Conservation (phyloP, 352 stramenopile genomes). For the Pythium folliculosum region DNA sequence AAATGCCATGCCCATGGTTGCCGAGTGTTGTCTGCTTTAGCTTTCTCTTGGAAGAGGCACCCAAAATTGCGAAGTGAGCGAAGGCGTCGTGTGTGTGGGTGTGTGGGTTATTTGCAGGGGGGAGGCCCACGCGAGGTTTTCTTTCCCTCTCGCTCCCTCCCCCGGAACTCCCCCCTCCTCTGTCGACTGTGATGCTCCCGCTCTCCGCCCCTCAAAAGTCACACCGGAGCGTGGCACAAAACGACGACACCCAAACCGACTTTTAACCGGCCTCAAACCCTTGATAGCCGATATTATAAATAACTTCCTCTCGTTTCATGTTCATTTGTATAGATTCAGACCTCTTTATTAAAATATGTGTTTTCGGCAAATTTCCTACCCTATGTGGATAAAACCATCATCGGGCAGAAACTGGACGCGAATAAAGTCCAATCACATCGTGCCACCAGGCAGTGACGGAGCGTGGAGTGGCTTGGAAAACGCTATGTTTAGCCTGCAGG, state of each 20-base stretch:
- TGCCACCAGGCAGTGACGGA: constrained; percentile 21
- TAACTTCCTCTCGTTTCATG: neutral
- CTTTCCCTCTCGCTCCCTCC: constrained; percentile 23
- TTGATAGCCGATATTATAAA: constrained; percentile 11
- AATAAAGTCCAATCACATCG: constrained; percentile 31
- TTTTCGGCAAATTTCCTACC: constrained; percentile 8
- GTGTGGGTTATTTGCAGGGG: constrained; percentile 29
- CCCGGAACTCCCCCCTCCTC: constrained; percentile 10
- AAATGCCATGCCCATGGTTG: constrained; percentile 98
- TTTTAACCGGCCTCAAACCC: constrained; percentile 4
- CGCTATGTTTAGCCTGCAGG: constrained; percentile 17
- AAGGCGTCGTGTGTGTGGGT: constrained; percentile 7
- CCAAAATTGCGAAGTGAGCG: constrained; percentile 34
- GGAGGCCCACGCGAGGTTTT: constrained; percentile 14
- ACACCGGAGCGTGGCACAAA: constrained; percentile 26
- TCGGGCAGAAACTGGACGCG: constrained; percentile 13
- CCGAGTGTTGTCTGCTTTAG: constrained; percentile 25
- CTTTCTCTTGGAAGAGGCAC: constrained; percentile 28
- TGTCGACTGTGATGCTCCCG: constrained; percentile 25
- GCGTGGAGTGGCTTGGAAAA: neutral
- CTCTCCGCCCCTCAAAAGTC: constrained; percentile 28
- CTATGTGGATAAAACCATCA: constrained; percentile 4
- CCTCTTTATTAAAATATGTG: neutral
- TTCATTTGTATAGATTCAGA: neutral
- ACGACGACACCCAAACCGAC: constrained; percentile 4